Conservation (phyloP, 179 eudicot genomes). For the Actinidia arguta region DNA sequence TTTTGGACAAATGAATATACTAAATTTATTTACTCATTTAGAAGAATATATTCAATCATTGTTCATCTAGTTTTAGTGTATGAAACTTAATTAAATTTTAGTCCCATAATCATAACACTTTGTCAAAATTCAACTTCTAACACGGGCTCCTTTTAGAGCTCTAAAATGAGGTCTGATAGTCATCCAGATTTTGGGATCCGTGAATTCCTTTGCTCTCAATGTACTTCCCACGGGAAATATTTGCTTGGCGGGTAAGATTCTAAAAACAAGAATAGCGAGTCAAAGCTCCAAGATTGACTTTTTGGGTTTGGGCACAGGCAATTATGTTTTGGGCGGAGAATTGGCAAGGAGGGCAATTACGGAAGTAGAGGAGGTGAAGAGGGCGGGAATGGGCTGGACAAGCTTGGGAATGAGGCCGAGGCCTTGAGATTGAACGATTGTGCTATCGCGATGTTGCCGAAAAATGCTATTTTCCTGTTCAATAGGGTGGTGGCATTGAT, state of each 20-base stretch:
- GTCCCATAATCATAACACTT: too few species aligned
- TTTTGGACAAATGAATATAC: too few species aligned
- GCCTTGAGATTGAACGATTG: slow-evolving; percentile 73
- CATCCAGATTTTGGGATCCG: slow-evolving; percentile 50
- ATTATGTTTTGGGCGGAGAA: slow-evolving; percentile 49
- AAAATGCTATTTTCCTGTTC: slow-evolving; percentile 68
- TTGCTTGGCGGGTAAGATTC: slow-evolving; percentile 67
- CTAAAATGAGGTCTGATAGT: too few species aligned
- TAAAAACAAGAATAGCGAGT: slow-evolving; percentile 53
- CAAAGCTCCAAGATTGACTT: slow-evolving; percentile 51
- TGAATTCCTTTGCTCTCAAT: slow-evolving; percentile 55
- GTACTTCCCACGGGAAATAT: slow-evolving; percentile 77
- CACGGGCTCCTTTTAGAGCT: too few species aligned
- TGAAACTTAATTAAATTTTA: too few species aligned
- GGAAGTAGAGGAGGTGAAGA: slow-evolving; percentile 66
- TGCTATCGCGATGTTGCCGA: slow-evolving; percentile 65
- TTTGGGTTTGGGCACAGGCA: slow-evolving; percentile 62
- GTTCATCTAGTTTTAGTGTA: too few species aligned
- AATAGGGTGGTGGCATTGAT: slow-evolving; percentile 78
- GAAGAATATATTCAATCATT: too few species aligned
- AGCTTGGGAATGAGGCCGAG: slow-evolving; percentile 57
- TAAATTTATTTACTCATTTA: too few species aligned
- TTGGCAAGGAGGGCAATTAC: slow-evolving; percentile 29
- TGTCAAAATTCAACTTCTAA: too few species aligned
- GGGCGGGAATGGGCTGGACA: slow-evolving; percentile 74